Percentiles rank a stretch among this genome's conserved stretches.
These are phyloP conservation scores for Moniliella sp. DNA, from an alignment of 1,284 basidiomycete species.

Conservation along the genomic window DNA sequence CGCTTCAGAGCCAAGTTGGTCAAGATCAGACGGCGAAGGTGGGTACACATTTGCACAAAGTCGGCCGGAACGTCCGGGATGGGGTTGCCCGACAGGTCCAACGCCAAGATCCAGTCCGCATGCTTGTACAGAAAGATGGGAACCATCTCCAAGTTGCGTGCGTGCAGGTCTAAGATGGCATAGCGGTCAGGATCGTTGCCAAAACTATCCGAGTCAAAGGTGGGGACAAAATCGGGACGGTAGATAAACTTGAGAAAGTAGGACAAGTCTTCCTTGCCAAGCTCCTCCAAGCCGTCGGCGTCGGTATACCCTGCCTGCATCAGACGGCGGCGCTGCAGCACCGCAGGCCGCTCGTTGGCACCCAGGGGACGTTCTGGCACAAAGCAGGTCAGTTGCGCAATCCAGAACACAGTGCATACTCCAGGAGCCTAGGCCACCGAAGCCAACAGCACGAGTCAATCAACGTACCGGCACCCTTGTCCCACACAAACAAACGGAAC, in stretches of 20 bases:
- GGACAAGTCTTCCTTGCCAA: conserved; percentile 60
- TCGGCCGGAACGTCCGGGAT: conserved; percentile 89
- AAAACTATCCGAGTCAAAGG: conserved; percentile 17
- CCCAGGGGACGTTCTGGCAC: conserved; percentile 15
- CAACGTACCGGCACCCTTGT: conserved; percentile 14
- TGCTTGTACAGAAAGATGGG: conserved; percentile 71
- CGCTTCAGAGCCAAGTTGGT: conserved; percentile 87
- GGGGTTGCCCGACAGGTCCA: conserved; percentile 80
- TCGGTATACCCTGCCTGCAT: conserved; percentile 75
- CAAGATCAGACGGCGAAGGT: conserved; percentile 61
- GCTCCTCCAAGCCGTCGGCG: conserved; percentile 55
- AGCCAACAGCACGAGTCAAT: background rate
- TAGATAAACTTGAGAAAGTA: conserved; percentile 69
- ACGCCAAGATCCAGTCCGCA: conserved; percentile 61
- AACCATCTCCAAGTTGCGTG: conserved; percentile 63
- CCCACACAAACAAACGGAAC: conserved; percentile 26
- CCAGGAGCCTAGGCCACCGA: no score
- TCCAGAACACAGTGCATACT: conserved; percentile 12
- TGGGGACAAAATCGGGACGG: conserved; percentile 44
- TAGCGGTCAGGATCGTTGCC: conserved; percentile 37
- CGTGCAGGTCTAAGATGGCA: conserved; percentile 63
- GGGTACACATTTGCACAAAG: conserved; percentile 73
- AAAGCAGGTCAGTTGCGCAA: conserved; percentile 3
- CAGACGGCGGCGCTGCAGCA: conserved; percentile 60
- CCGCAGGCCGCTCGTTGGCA: conserved; percentile 60